These are phyloP conservation scores for Aspergillus glaucus DNA, from an alignment of 2,329 filamentous ascomycete species.

Conservation along the genomic window DNA sequence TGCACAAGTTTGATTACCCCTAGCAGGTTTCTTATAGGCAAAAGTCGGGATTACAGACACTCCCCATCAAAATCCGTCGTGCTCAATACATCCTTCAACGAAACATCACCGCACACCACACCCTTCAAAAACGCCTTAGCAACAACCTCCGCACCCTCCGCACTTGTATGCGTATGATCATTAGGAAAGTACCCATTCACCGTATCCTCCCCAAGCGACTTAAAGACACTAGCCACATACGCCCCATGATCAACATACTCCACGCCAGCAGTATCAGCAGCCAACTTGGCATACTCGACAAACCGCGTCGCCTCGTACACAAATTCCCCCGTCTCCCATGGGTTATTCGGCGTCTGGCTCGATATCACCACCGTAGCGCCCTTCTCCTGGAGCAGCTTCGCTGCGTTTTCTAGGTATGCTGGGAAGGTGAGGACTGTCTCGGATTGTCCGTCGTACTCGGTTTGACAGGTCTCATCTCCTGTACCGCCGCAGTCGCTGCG, in stretches of 20 bases:
- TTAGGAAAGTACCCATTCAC: constrained; percentile 52
- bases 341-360: constrained; percentile 57
- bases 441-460: constrained; percentile 44
- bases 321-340: constrained; percentile 54
- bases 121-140: constrained; percentile 56
- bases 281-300: constrained; percentile 49
- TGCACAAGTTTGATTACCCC: not conserved
- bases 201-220: constrained; percentile 43
- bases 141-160: constrained; percentile 50
- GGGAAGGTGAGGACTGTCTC: constrained; percentile 58
- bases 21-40: too few species aligned
- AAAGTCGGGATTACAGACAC: constrained; percentile 15
- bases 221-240: constrained; percentile 51
- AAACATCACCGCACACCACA: constrained; percentile 44
- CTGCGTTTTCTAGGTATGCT: constrained; percentile 54
- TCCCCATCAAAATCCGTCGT: constrained; percentile 20
- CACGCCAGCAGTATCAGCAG: constrained; percentile 41
- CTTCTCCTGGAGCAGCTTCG: constrained; percentile 48
- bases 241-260: constrained; percentile 57
- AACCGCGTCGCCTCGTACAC: constrained; percentile 47
- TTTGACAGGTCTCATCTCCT: constrained; percentile 49
- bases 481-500: constrained; percentile 54
- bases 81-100: constrained; percentile 33
- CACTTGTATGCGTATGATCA: constrained; percentile 59
- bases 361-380: constrained; percentile 57